Conservation (phyloP, 805 yeast genomes). For the Dipodascus albidus region DNA sequence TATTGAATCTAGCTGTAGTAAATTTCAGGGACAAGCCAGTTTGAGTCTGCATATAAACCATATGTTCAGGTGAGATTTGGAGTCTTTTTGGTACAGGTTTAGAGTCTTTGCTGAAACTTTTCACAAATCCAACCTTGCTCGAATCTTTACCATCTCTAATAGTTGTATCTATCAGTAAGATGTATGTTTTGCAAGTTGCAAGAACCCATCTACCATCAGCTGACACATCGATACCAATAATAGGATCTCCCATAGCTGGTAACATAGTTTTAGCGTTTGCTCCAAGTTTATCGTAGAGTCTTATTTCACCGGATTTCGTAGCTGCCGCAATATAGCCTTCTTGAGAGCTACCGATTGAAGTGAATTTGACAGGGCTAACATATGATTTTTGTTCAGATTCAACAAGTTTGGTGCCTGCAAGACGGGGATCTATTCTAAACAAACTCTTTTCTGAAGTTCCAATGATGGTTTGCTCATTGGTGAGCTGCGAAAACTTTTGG, state of each 20-base stretch:
- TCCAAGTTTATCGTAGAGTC: conserved; percentile 64
- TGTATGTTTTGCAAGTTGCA: conserved; percentile 65
- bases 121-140: conserved; percentile 51
- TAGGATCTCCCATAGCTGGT: conserved; percentile 75
- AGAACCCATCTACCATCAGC: conserved; percentile 73
- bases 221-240: conserved; percentile 56
- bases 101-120: conserved; percentile 49
- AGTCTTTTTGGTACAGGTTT: conserved; percentile 63
- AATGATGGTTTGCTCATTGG: conserved; percentile 60
- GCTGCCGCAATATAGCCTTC: conserved; percentile 69
- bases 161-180: conserved; percentile 56
- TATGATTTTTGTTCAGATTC: conserved; percentile 43
- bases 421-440: conserved; percentile 74
- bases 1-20: conserved; percentile 68
- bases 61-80: conserved; percentile 60
- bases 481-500: conserved; percentile 59
- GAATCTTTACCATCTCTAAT: conserved; percentile 50
- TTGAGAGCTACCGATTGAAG: conserved; percentile 57
- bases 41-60: conserved; percentile 44
- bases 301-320: conserved; percentile 60
- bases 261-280: conserved; percentile 63
- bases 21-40: conserved; percentile 42
- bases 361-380: conserved; percentile 43
- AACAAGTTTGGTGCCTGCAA: conserved; percentile 47
- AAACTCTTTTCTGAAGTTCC: conserved; percentile 58